Evolutionary conservation across 352 stramenopile genomes (phyloP).

Genomic region (Phytophthora capsici): DNA sequence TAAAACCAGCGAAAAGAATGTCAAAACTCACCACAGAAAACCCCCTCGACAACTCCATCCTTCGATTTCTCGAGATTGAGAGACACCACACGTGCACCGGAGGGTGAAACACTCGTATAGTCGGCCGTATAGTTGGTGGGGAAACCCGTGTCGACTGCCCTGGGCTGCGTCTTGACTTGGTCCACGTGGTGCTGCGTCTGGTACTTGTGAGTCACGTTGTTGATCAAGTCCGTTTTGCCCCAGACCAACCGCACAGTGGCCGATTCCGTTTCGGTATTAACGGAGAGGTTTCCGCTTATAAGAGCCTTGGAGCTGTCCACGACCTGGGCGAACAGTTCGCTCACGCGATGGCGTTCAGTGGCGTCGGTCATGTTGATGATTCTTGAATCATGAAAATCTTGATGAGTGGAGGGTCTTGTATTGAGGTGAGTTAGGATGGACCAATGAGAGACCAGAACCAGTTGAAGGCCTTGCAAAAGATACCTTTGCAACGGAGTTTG

Average conservation of each 20-base stretch:
- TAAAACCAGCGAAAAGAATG: not conserved
- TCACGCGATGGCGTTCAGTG: conserved; percentile 39
- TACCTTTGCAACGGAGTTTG: not conserved
- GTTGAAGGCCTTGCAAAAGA: not conserved
- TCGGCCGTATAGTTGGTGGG: conserved; percentile 48
- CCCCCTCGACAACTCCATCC: conserved; percentile 39
- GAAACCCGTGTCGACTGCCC: conserved; percentile 43
- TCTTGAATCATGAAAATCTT: conserved; percentile 3
- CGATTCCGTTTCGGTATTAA: conserved; percentile 24
- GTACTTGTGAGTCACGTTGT: conserved; percentile 61
- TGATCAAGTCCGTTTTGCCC: conserved; percentile 66
- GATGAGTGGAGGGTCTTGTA: not conserved
- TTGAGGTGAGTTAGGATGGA: not conserved
- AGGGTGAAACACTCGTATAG: conserved; percentile 65
- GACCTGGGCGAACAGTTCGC: conserved; percentile 54
- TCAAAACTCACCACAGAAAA: conserved; percentile 46
- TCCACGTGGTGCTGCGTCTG: conserved; percentile 60
- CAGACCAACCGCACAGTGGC: conserved; percentile 64
- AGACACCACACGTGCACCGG: conserved; percentile 53
- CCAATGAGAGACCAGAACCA: not conserved
- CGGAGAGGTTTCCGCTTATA: conserved; percentile 43
- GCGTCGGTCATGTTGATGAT: conserved; percentile 2
- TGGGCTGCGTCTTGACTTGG: conserved; percentile 23
- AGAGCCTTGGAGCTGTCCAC: conserved; percentile 61
- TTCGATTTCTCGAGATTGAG: conserved; percentile 65